Evolutionary conservation across 164 flowering plant genomes (phyloP), one percentile per base, ranked within the genome.

Genomic region (Warburgia ugandensis): DNA sequence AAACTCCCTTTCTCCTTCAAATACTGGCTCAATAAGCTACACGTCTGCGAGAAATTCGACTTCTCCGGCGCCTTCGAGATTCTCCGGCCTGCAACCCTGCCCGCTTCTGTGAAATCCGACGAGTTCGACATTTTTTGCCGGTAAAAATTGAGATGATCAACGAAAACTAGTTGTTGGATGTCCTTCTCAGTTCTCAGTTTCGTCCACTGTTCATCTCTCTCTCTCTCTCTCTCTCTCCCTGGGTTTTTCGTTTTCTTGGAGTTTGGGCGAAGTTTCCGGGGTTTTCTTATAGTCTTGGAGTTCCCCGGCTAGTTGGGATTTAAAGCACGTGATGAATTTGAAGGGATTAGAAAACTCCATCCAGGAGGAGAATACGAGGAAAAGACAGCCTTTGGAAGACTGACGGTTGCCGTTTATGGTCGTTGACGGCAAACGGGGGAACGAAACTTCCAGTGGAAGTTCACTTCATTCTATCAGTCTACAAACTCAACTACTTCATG

Each of bases 21-120:
- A 62, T 83, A 86, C 66, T 73, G 81, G 49, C 87, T 80, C 66
- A 86, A 65, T 35, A 77, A 59, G 48, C 32, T 78, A 54, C 90
- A 85, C 2, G 73, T 86, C 62, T 67, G 79, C 1, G 77, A 50
- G 65, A 83, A 86, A 48, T 55, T 74, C 7, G 81, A 48, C 60
- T 66, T 75, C 61, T 68, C 79, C 45, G 51, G 52, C 22, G 3
- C 6, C 60, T 20, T 64, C 36, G 17, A 35, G n/a, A 25, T 19
- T 31, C 35, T 64, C 38, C 52, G 65, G 22, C 70, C 78, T 28
- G 58, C n/a, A 56, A 54, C 22, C 52, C 45, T 59, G 19, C 66
- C 64, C 21, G 60, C 39, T 30, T 66, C 80, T 16, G 64, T 29
- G 25, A 51, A 37, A 29, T 66, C 70, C 52, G 70, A 28, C 29